Base-by-base conservation (phyloP, 1,284 basidiomycete species). In the Ceratobasidium papillatum region DNA sequence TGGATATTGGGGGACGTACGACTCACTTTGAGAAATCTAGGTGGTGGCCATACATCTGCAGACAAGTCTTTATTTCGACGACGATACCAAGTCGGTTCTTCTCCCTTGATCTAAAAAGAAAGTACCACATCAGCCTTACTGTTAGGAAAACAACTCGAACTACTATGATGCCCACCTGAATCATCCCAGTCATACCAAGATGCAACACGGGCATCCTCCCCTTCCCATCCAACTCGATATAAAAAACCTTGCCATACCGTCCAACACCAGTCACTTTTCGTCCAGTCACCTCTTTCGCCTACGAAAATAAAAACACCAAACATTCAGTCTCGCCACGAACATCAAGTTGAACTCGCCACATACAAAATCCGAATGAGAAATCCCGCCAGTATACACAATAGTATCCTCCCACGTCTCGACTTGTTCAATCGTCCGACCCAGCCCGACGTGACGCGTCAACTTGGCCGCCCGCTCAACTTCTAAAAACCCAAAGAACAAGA, bases 151-250 rank as follows among this genome's bases (percentile, higher is more conserved):
- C 19, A 14, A 49, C 4, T 49, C 19, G 4, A 14, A 49, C 11
- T 22, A 4, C 5, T 12, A 4, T 4, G 14, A 17, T 49, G n/a
- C 81, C 74, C 76, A 91, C 91, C 83, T 92, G 89, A 45, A 94
- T 84, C 89, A 90, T 90, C 9, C 93, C 92, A 1, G 92, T 94
- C 93, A 94, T 94, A 1, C 93, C 93, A 78, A 94, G 92, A 80
- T 94, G 92, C 74, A 94, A 83, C 3, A 94, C 89, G 2, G 92
- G 92, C 77, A 87, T 82, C 79, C 84, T 84, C 0, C 91, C 91
- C 27, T 84, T 77, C 2, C 91, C 91, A 49, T 88, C 87, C 0
- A 94, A 84, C 54, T 86, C 85, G n/a, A 94, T 80, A 80, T 91
- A 94, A 79, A 94, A 92, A 75, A 88, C 88, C 81, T 95, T 95